Evolutionary conservation across 1,284 basidiomycete genomes (phyloP), one percentile per base, ranked within the genome.

Genomic region (Leccinum huronense): DNA sequence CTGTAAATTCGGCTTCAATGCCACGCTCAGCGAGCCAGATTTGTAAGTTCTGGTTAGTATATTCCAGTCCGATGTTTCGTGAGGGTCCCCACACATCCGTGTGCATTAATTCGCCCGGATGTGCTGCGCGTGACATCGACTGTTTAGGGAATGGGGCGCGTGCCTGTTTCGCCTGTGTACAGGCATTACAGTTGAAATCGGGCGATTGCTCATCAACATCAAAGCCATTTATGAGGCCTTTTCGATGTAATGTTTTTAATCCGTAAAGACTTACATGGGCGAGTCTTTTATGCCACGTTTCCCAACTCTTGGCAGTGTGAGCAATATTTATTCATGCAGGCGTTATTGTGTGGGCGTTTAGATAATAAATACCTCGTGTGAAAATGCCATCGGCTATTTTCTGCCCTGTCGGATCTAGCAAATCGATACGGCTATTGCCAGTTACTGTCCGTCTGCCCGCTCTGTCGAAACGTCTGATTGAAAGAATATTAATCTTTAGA

Each of bases 261-360:
- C 53, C 53, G 5, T n/a, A 0, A 2, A 54, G 14, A 3, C 53
- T 54, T 0, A 54, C 10, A 33, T 55, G 53, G 13, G 27, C 53
- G 0, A 55, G 6, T 9, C 8, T 3, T 9, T 55, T 55, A n/a
- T 55, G 53, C 53, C 53, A 55, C 1, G 13, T 33, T n/a, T 14
- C 5, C 53, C 53, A 55, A 2, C 14, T 30, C 5, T 55, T 30
- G 1, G 7, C 3, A 3, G 30, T 14, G 9, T 9, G 30, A 5
- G 53, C 53, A 0, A 31, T 3, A n/a, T 55, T 14, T 9, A 30
- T 2, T 3, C 13, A 16, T 0, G 9, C 4, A 1, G 30, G 16
- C 3, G 10, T 5, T 0, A 55, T 33, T 0, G 14, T 16, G 0
- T n/a, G 13, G 3, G 16, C 16, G 5, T 16, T 55, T 19, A 55